Base-by-base conservation (phyloP, 768 basidiomycete genomes). In the Solioccasus polychromus region DNA sequence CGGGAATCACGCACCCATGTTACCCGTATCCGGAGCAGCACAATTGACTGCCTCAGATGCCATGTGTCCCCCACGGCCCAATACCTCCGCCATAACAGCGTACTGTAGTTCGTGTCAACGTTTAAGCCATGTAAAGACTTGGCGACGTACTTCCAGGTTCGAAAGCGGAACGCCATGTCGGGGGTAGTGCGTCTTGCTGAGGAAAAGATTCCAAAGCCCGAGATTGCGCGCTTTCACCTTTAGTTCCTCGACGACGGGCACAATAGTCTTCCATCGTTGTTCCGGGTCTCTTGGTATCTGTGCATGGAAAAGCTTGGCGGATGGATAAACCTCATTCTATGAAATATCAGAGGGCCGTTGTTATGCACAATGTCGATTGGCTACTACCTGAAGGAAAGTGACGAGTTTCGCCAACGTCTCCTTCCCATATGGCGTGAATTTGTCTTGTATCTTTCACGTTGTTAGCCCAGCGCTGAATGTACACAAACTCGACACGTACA, bases 121-220 rank as follows among this genome's bases (percentile, higher is more conserved):
- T 25, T 38, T 28, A 20, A 39, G 14, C 31, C 11, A 31, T 12
- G 35, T 19, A n/a, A 23, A 42, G 12, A 18, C n/a, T n/a, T n/a
- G n/a, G n/a, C n/a, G 35, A 26, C 75, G 35, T 52, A 92, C 92
- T 77, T 99, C 96, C 36, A 99, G 75, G 67, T 97, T 98, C 14
- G 84, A 85, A 53, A 98, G 73, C n/a, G 86, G 85, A 5, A 92
- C 86, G 32, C 95, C 95, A 58, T 82, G 77, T 54, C 88, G 74
- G 8, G 92, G 93, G 63, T 95, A 97, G 62, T 96, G 95, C 23
- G 80, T 76, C 69, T 92, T 92, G 78, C 89, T 92, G 51, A 98
- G 74, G 75, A 97, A 98, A 29, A 99, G 75, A 62, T 98, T 98
- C 96, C 96, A 99, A 30, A 99, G 75, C 3, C 96, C 96, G 22